Evolutionary conservation across 1,284 basidiomycete genomes (phyloP), one percentile per base, ranked within the genome.

Genomic region (Boletellus deceptivus): DNA sequence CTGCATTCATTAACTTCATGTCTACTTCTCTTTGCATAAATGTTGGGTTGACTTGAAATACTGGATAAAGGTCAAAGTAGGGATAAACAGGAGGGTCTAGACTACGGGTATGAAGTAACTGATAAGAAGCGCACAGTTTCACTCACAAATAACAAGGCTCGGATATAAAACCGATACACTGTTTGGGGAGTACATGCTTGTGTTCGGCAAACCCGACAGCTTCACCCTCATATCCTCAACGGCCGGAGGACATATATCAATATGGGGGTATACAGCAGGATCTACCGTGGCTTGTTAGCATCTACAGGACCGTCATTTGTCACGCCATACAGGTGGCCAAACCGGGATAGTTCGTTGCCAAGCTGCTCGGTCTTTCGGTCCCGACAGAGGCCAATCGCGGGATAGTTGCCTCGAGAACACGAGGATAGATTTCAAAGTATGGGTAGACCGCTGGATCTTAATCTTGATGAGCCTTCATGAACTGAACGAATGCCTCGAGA

Each of bases 181-280:
- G 3, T 36, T n/a, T 20, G 36, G 25, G 7, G 36, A 31, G 42
- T 40, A 33, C 24, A 22, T 43, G 9, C 22, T 46, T 14, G 11
- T 36, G 22, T 46, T 25, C 13, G 29, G 9, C 25, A 13, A 27
- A 36, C 5, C 42, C 14, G 29, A 33, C 5, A 16, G 18, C 18
- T 48, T 45, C 17, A 7, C 36, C 22, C 48, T 31, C 3, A 17
- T 11, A 13, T 40, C 17, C 17, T 45, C 37, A 2, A 37, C 20
- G 22, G 44, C 34, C 8, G 45, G 25, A 20, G 77, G 75, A 53
- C 79, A 79, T 27, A 80, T 55, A 38, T 75, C 72, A 33, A 81
- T 65, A 57, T 70, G 59, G 20, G 78, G 78, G 58, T 80, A 80
- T 20, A 72, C 68, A 6, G 70, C 49, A 6, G 67, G 64, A 61